Evolutionary conservation across 306 rosid species (phyloP).

Genomic region (Trichosanthes cucumerina): DNA sequence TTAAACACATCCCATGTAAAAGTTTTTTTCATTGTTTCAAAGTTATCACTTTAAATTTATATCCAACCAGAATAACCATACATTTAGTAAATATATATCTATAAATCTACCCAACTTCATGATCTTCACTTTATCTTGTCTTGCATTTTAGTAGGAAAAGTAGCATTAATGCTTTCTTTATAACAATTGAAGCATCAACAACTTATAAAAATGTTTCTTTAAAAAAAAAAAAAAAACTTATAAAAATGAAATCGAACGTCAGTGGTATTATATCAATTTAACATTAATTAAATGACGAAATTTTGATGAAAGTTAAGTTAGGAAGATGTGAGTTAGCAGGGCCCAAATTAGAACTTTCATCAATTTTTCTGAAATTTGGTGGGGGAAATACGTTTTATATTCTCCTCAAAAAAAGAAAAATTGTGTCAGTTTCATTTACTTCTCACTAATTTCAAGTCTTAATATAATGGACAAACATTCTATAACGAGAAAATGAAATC

Average conservation of each 20-base stretch:
- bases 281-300: not conserved
- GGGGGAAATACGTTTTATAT: not conserved
- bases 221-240: too few species aligned
- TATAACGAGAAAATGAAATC: not conserved
- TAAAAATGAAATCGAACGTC: not conserved
- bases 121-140: not conserved
- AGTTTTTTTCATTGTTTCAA: not conserved
- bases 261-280: not conserved
- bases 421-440: not conserved
- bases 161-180: conserved; percentile 2
- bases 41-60: not conserved
- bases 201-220: not conserved
- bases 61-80: not conserved
- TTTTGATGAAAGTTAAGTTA: not conserved
- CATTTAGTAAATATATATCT: not conserved
- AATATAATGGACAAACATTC: not conserved
- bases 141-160: conserved; percentile 5
- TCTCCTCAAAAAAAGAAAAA: not conserved
- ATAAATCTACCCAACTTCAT: not conserved
- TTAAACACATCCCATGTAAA: not conserved
- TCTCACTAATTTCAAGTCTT: not conserved
- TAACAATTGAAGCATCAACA: not conserved
- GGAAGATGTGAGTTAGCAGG: not conserved
- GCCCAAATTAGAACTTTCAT: not conserved
- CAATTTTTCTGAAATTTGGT: not conserved